phyloP scores from a whole-genome alignment of 1,139 yeast species.

The Yamadazyma sp. region DNA sequence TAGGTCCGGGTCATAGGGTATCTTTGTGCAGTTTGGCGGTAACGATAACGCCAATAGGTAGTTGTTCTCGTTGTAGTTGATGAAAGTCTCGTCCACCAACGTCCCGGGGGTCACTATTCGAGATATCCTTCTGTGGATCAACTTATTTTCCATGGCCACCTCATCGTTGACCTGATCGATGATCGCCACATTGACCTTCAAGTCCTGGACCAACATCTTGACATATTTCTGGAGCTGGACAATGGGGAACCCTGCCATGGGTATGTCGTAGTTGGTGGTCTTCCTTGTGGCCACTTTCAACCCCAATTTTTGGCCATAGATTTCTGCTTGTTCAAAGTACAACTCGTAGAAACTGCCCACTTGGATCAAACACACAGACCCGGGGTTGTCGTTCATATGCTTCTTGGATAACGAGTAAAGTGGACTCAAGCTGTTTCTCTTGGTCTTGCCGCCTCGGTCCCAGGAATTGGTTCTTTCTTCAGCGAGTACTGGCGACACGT shows the following conservation, averaged over 20 bases:
- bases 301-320: slow-evolving; percentile 69
- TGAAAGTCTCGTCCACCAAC: slow-evolving; percentile 78
- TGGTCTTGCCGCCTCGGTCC: slow-evolving; percentile 45
- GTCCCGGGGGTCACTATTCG: slow-evolving; percentile 93
- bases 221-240: slow-evolving; percentile 71
- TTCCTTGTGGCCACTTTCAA: slow-evolving; percentile 45
- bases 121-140: slow-evolving; percentile 67
- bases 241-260: slow-evolving; percentile 93
- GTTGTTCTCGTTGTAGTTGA: slow-evolving; percentile 72
- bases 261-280: slow-evolving; percentile 50
- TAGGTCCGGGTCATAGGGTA: slow-evolving; percentile 46
- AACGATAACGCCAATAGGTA: slow-evolving; percentile 65
- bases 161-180: slow-evolving; percentile 60
- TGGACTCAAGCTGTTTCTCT: slow-evolving; percentile 33
- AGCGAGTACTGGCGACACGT: neutral
- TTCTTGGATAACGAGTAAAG: slow-evolving; percentile 35
- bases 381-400: slow-evolving; percentile 45
- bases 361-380: slow-evolving; percentile 78
- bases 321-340: slow-evolving; percentile 83
- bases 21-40: slow-evolving; percentile 46
- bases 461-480: slow-evolving; percentile 19
- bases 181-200: slow-evolving; percentile 72
- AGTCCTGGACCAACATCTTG: slow-evolving; percentile 67
- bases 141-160: slow-evolving; percentile 19
- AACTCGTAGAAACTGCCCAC: slow-evolving; percentile 90